Conservation (phyloP, 306 rosid species). For the Rosa rugosa region DNA sequence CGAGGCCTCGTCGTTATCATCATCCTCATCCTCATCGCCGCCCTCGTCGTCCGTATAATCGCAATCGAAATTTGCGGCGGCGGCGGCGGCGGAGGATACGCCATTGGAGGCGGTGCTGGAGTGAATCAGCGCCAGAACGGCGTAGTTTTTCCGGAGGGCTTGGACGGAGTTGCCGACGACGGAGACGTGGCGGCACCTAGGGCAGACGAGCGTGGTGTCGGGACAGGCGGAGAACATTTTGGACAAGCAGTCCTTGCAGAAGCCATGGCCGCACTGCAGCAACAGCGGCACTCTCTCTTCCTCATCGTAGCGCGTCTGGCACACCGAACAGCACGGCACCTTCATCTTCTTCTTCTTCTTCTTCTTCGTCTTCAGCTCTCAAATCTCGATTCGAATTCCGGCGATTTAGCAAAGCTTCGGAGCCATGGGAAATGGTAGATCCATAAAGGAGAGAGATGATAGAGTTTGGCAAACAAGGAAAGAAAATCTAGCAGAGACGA, state of each 20-base stretch:
- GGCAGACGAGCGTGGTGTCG: constrained; percentile 76
- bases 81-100: not conserved
- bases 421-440: constrained; percentile 27
- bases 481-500: constrained; percentile 38
- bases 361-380: not conserved
- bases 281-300: constrained; percentile 94
- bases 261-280: constrained; percentile 98
- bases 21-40: constrained; percentile 45
- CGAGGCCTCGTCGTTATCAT: constrained; percentile 39
- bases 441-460: constrained; percentile 45
- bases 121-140: constrained; percentile 77
- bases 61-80: constrained; percentile 46
- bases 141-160: constrained; percentile 84
- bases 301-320: constrained; percentile 97
- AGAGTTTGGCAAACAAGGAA: constrained; percentile 33
- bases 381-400: not conserved
- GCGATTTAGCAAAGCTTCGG: too few species aligned
- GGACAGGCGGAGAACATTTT: constrained; percentile 71
- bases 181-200: constrained; percentile 88
- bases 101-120: constrained; percentile 39
- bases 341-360: constrained; percentile 45
- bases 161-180: constrained; percentile 84
- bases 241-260: constrained; percentile 87
- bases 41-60: constrained; percentile 71
- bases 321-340: constrained; percentile 93